Evolutionary conservation across 2,329 filamentous ascomycete species (phyloP), one percentile per base, ranked within the genome.

Genomic region (Monosporascus ibericus): DNA sequence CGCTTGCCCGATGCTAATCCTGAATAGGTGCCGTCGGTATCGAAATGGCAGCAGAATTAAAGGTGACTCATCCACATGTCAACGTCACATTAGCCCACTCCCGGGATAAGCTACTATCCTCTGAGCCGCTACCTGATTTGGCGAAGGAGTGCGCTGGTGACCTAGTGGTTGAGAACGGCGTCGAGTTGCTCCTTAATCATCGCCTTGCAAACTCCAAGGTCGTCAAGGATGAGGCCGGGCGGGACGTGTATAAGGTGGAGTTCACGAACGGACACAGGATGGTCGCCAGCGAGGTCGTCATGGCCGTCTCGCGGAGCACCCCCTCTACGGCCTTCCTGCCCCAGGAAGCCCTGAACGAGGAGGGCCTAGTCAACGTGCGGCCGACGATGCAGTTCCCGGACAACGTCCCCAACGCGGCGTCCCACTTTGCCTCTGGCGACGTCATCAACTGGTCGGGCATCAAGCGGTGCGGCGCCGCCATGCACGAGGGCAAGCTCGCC

Each of bases 31-130:
- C 88, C 6, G 88, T 92, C 1, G 89, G 89, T 8, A 84, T 92
- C 51, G 88, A 92, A 66, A 90, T 92, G 78, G 87, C 89, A 0
- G 83, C 86, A 1, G 88, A 94, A 70, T 73, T 92, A 50, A 92
- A 91, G 69, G 67, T 80, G 46, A 72, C 84, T 24, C 77, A 85
- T 55, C 87, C 89, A 0, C 62, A 78, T 11, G 72, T 82, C 50
- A 78, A 79, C 40, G 84, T 92, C n/a, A 88, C 82, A 1, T 78
- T 94, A 1, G 80, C 90, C 5, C 89, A 92, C 66, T 91, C 88
- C 4, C 77, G 87, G 20, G 74, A 79, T 25, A 81, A 81, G 61
- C 78, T 92, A 1, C 75, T 92, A 7, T 90, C 87, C 0, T 82
- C 86, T 0, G 89, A 94, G 70, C 81, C 80, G 3, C 75, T 94